A percentile compares a stretch with the other conserved stretches of the same genome.
Conservation (phyloP, 306 rosid species). For the Begonia masoniana region DNA sequence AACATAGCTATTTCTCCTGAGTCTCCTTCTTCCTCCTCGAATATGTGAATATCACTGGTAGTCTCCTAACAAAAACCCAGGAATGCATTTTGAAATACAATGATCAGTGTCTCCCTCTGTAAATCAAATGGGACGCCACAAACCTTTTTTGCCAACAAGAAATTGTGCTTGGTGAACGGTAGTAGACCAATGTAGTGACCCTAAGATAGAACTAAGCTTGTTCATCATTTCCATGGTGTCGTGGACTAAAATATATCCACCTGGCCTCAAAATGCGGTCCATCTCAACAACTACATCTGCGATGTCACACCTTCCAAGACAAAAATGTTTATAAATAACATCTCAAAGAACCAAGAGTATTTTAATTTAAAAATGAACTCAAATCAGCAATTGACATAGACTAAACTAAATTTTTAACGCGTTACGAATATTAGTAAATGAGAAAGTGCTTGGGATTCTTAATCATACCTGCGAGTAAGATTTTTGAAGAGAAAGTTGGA, state of each 20-base stretch:
- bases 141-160: conserved; percentile 64
- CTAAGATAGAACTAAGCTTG: conserved; percentile 46
- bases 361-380: background rate
- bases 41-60: no score
- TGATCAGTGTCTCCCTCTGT: no score
- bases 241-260: conserved; percentile 56
- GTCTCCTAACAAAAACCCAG: no score
- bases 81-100: no score
- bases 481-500: conserved; percentile 55
- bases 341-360: no score
- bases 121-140: conserved; percentile 54
- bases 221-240: conserved; percentile 52
- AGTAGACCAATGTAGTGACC: conserved; percentile 70
- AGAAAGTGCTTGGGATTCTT: no score
- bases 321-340: background rate
- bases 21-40: no score
- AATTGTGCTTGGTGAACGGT: conserved; percentile 34
- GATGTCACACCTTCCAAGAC: conserved; percentile 51
- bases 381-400: no score
- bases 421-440: no score
- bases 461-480: conserved; percentile 44
- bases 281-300: conserved; percentile 53
- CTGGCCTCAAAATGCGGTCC: conserved; percentile 81
- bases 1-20: no score
- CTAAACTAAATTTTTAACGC: no score